These are phyloP conservation scores for Xerocomus brunneocitrinus DNA, from an alignment of 768 basidiomycete genomes.

Conservation along the genomic window DNA sequence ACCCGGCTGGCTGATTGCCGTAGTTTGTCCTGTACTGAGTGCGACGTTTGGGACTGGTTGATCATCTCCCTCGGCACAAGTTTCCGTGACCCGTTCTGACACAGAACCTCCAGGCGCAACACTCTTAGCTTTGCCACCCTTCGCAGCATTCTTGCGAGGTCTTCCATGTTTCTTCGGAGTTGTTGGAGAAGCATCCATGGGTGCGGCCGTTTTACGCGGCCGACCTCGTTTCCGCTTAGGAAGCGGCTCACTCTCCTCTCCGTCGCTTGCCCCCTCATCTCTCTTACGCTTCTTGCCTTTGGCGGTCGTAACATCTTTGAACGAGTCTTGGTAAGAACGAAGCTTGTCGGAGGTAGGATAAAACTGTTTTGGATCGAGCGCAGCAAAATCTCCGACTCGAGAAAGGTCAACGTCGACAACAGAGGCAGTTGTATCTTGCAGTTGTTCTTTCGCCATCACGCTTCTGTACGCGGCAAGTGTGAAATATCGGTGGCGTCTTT, in stretches of 20 bases:
- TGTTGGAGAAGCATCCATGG: slow-evolving; percentile 3
- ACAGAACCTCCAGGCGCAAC: slow-evolving; percentile 5
- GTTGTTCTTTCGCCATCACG: slow-evolving; percentile 59
- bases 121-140: neutral
- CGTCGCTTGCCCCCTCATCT: slow-evolving; percentile 20
- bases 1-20: neutral
- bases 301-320: slow-evolving; percentile 32
- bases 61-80: neutral
- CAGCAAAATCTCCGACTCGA: slow-evolving; percentile 51
- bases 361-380: slow-evolving; percentile 45
- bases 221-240: slow-evolving; percentile 48
- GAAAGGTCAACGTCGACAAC: slow-evolving; percentile 45
- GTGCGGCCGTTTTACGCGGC: slow-evolving; percentile 40
- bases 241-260: slow-evolving; percentile 16
- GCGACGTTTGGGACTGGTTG: neutral
- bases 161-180: slow-evolving; percentile 35
- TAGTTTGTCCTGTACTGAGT: neutral
- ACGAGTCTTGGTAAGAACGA: slow-evolving; percentile 44
- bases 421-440: slow-evolving; percentile 47
- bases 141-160: slow-evolving; percentile 26
- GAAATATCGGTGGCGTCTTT: slow-evolving; percentile 84
- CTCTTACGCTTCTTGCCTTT: slow-evolving; percentile 31
- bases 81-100: neutral
- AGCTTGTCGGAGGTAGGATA: slow-evolving; percentile 45
- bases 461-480: slow-evolving; percentile 64